A percentile compares a stretch with the other conserved stretches of the same genome.
Conservation (phyloP, 331 rosid species). For the Acacia concinna region DNA sequence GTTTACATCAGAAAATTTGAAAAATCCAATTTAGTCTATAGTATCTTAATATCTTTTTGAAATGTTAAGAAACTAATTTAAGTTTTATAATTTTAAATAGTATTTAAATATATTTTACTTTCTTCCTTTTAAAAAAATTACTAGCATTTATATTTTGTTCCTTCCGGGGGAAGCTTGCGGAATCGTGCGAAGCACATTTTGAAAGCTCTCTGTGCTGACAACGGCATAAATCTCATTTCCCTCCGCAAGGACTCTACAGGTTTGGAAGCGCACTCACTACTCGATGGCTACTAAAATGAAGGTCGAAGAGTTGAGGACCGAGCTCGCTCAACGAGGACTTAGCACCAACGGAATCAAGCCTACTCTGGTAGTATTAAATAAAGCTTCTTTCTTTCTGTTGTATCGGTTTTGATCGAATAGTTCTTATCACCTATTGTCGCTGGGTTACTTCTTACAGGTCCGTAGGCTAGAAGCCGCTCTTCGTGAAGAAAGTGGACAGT, state of each 20-base stretch:
- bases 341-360: conserved; percentile 67
- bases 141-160: background rate
- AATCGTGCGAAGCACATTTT: conserved; percentile 22
- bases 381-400: background rate
- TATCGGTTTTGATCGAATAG: background rate
- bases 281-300: conserved; percentile 64
- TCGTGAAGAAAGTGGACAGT: conserved; percentile 41
- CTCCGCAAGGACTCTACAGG: background rate
- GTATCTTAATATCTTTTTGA: too few relatives aligned
- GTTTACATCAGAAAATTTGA: too few relatives aligned
- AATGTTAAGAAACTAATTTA: too few relatives aligned
- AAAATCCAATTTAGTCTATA: too few relatives aligned
- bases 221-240: background rate
- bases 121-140: too few relatives aligned
- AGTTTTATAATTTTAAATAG: too few relatives aligned
- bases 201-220: background rate
- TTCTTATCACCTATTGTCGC: background rate
- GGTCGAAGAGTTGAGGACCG: conserved; percentile 69
- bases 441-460: conserved; percentile 41
- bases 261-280: background rate
- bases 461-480: conserved; percentile 62
- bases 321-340: conserved; percentile 75
- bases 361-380: conserved; percentile 45
- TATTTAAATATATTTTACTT: too few relatives aligned
- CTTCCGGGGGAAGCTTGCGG: background rate